Evolutionary conservation across 169 alveolate species (phyloP).

Genomic region (Cryptosporidium meleagridis): DNA sequence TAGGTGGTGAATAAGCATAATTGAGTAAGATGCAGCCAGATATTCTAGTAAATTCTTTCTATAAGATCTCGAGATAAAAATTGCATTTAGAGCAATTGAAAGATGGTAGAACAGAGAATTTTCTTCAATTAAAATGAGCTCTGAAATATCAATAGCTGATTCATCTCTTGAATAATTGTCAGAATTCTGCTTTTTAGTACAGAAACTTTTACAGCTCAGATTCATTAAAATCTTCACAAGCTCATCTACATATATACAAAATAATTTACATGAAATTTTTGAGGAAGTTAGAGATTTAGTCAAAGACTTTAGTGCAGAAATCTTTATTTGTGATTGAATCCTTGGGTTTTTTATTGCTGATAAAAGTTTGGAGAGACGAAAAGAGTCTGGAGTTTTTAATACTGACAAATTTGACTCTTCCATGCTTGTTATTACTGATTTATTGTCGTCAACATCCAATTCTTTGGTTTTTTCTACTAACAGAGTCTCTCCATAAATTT

Average conservation of each 20-base stretch:
- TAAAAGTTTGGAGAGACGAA: constrained; percentile 49
- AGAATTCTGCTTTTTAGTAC: background rate
- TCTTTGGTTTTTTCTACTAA: background rate
- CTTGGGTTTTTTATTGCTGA: constrained; percentile 34
- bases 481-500: background rate
- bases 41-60: constrained; percentile 10
- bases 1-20: constrained; percentile 18
- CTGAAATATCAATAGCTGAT: constrained; percentile 19
- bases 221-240: constrained; percentile 19
- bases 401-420: constrained; percentile 1
- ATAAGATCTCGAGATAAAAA: constrained; percentile 51
- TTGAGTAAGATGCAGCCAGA: constrained; percentile 12
- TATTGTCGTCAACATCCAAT: too few species aligned
- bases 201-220: constrained; percentile 5
- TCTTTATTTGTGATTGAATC: constrained; percentile 49
- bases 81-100: constrained; percentile 45
- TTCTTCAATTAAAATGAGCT: constrained; percentile 25
- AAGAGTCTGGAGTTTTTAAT: constrained; percentile 51
- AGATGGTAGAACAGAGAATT: constrained; percentile 41
- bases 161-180: background rate
- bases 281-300: constrained; percentile 41
- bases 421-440: background rate
- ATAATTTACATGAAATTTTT: constrained; percentile 24
- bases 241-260: constrained; percentile 24
- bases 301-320: constrained; percentile 27